These are phyloP conservation scores for Chlamydomonas reinhardtii DNA, from an alignment of 163 green algal species.

Conservation along the genomic window DNA sequence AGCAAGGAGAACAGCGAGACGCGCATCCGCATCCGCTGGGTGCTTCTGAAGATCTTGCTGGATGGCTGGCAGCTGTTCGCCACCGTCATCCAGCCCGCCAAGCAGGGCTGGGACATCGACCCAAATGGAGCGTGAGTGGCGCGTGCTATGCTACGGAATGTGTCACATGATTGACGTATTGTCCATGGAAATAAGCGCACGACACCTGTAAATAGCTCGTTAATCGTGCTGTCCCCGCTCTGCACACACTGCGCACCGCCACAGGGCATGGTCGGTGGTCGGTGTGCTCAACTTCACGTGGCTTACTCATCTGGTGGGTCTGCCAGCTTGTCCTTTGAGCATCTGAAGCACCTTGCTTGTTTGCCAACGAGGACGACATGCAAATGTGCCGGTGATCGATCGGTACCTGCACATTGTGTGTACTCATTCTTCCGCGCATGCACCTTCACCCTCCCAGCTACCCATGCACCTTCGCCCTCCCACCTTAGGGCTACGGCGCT, in stretches of 20 bases:
- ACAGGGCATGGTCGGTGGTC: slow-evolving; percentile 16
- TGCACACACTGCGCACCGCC: too few relatives aligned
- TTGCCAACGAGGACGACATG: too few relatives aligned
- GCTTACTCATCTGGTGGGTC: slow-evolving; percentile 21
- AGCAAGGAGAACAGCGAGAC: slow-evolving; percentile 46
- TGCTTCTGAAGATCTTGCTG: slow-evolving; percentile 41
- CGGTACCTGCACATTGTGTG: too few relatives aligned
- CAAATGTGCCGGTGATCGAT: too few relatives aligned
- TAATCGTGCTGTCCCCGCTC: too few relatives aligned
- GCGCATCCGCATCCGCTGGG: slow-evolving; percentile 29
- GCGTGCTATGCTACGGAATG: neutral
- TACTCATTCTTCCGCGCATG: too few relatives aligned
- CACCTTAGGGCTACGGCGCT: neutral
- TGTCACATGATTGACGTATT: too few relatives aligned
- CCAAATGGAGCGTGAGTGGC: neutral
- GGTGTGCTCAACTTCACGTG: slow-evolving; percentile 24
- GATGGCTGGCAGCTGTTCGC: slow-evolving; percentile 46
- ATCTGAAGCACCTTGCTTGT: neutral
- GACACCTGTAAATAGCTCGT: too few relatives aligned
- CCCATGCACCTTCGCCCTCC: too few relatives aligned
- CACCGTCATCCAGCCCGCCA: slow-evolving; percentile 18
- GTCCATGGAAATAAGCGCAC: too few relatives aligned
- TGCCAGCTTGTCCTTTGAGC: neutral
- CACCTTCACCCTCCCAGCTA: too few relatives aligned
- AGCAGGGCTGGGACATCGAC: slow-evolving; percentile 28